Percentiles rank a stretch among this genome's conserved stretches.
Conservation (phyloP, 257 asterid genomes). For the Petrea volubilis region DNA sequence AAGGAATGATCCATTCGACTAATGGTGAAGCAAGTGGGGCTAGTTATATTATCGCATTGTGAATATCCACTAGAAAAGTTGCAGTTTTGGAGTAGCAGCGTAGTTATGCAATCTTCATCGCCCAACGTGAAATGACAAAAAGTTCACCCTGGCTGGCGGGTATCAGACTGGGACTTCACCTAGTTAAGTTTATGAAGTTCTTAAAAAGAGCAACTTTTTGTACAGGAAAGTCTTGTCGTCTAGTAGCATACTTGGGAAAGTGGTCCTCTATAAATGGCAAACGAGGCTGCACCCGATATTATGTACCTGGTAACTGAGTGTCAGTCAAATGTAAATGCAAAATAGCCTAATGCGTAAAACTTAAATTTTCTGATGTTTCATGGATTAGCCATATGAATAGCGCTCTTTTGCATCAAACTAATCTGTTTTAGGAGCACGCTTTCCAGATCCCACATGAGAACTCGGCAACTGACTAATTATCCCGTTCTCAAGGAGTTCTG, state of each 20-base stretch:
- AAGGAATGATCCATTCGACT: background rate
- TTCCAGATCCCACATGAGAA: background rate
- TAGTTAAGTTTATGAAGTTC: constrained; percentile 15
- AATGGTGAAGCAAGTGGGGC: constrained; percentile 16
- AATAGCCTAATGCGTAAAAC: constrained; percentile 20
- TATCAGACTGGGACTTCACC: constrained; percentile 12
- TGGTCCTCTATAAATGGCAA: constrained; percentile 23
- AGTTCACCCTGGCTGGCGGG: constrained; percentile 14
- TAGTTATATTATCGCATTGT: constrained; percentile 16
- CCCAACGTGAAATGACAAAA: constrained; percentile 20
- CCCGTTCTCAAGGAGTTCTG: no score
- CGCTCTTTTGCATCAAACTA: no score
- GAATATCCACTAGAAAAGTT: constrained; percentile 11
- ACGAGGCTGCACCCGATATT: constrained; percentile 27
- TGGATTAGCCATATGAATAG: background rate
- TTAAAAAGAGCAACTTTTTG: constrained; percentile 23
- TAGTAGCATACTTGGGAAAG: constrained; percentile 17
- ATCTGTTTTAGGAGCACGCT: background rate
- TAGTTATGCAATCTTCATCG: background rate
- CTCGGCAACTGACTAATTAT: no score
- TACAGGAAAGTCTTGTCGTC: constrained; percentile 44
- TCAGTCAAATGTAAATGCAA: constrained; percentile 25
- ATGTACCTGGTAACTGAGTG: constrained; percentile 15
- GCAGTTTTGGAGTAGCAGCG: constrained; percentile 15
- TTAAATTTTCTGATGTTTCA: background rate